Evolutionary conservation across 2,329 filamentous ascomycete species (phyloP), one percentile per base, ranked within the genome.

Genomic region (Exophiala viscosa): DNA sequence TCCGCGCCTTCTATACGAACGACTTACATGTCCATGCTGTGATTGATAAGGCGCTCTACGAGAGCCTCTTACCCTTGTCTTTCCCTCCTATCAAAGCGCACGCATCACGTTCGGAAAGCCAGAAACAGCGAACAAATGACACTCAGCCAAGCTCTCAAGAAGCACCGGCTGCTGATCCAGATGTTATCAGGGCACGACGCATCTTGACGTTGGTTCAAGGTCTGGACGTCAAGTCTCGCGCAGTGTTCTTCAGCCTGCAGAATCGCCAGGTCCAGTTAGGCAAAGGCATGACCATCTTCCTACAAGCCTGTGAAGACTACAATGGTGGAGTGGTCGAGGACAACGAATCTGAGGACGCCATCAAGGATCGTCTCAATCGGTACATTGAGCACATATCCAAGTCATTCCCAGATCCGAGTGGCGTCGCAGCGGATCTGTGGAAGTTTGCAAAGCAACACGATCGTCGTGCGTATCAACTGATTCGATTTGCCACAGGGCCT

Each of bases 371-470:
- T 50, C 78, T 99, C 28, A 82, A 84, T 52, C 84, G 80, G 60
- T 82, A 90, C 10, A 83, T 95, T 40, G 78, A 86, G 46, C 88
- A 85, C 66, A 75, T 96, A 38, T 79, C 84, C 3, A 83, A 84
- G 57, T 85, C 85, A 50, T 82, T 95, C 48, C 88, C 91, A 0
- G 92, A 99, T 61, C 73, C 83, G 0, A 68, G 81, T 47, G 84
- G 86, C 60, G 85, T 88, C 14, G 82, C 81, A 32, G 81, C 83
- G 13, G 90, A 97, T 69, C 74, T 99, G 10, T 85, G 88, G 73
- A 95, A 88, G 64, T 97, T 96, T 66, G 90, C 90, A 34, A 96
- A 92, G 69, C 79, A 86, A 62, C 89, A 97, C 64, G 91, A 99
- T 67, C 86, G 92, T 46, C 85, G 93, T 50, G 87, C 83, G 63